phyloP scores from a whole-genome alignment of 1,284 basidiomycete genomes.

The Kalmanozyma brasiliensis region DNA sequence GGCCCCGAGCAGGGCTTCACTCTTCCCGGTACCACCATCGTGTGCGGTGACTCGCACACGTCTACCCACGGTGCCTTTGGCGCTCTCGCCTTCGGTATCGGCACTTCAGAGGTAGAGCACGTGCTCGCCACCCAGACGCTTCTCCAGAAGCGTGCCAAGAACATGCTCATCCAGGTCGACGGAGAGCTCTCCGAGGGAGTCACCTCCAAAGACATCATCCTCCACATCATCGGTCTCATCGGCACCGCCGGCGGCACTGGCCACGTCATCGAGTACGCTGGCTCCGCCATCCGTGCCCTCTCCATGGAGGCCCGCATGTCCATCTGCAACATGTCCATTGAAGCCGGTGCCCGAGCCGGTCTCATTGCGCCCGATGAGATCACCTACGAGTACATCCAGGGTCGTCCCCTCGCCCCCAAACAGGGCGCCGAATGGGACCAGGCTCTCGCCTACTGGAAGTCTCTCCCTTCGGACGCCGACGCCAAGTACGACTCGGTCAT shows the following conservation, averaged over 20 bases:
- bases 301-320: constrained; percentile 67
- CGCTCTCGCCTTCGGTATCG: constrained; percentile 66
- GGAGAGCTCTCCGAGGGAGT: constrained; percentile 63
- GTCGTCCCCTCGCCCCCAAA: constrained; percentile 63
- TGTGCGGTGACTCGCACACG: constrained; percentile 67
- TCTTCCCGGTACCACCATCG: constrained; percentile 64
- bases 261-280: constrained; percentile 64
- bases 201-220: constrained; percentile 66
- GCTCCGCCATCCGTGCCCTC: constrained; percentile 61
- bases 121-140: constrained; percentile 67
- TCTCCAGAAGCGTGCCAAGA: constrained; percentile 65
- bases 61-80: constrained; percentile 67
- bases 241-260: constrained; percentile 67
- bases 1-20: constrained; percentile 67
- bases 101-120: constrained; percentile 67
- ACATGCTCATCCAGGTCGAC: constrained; percentile 66
- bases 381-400: constrained; percentile 66
- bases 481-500: constrained; percentile 65
- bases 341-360: constrained; percentile 67
- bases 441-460: constrained; percentile 63
- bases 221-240: constrained; percentile 66
- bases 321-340: constrained; percentile 68
- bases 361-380: constrained; percentile 65
- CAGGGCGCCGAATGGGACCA: constrained; percentile 61
- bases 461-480: constrained; percentile 61